Conservation (phyloP, 495 filamentous ascomycete genomes). For the Hypoxylon intermedium region DNA sequence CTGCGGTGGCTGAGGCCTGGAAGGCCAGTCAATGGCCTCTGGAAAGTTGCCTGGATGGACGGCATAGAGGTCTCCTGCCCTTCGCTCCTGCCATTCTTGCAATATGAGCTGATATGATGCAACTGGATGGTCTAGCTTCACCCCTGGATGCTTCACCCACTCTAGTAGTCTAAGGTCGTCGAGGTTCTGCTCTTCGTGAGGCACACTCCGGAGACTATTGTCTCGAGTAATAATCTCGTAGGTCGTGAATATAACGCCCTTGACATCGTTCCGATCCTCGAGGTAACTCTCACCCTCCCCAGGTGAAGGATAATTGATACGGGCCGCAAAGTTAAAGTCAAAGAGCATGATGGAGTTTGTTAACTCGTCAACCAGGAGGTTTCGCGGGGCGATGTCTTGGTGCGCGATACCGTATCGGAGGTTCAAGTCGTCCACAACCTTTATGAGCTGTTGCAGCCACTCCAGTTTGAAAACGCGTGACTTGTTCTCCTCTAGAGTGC, state of each 20-base stretch:
- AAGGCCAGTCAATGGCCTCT: constrained; percentile 19
- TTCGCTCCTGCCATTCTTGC: constrained; percentile 20
- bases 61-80: neutral
- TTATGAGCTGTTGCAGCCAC: constrained; percentile 48
- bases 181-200: constrained; percentile 16
- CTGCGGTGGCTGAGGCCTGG: neutral
- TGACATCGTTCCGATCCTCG: constrained; percentile 47
- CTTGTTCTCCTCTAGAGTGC: constrained; percentile 37
- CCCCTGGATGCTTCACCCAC: constrained; percentile 37
- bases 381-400: constrained; percentile 49
- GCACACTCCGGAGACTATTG: constrained; percentile 12
- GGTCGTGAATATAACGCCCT: constrained; percentile 47
- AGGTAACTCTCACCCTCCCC: constrained; percentile 23
- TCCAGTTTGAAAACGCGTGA: constrained; percentile 43
- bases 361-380: constrained; percentile 45
- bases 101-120: constrained; percentile 11
- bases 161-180: constrained; percentile 20
- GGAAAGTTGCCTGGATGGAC: constrained; percentile 12
- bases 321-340: constrained; percentile 48
- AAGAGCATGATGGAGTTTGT: constrained; percentile 49
- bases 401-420: constrained; percentile 50
- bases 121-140: constrained; percentile 34
- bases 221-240: constrained; percentile 54
- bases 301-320: constrained; percentile 1
- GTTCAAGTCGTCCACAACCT: constrained; percentile 51